Evolutionary conservation across 2,329 filamentous ascomycete genomes (phyloP).

Genomic region (Scedosporium minutisporum): DNA sequence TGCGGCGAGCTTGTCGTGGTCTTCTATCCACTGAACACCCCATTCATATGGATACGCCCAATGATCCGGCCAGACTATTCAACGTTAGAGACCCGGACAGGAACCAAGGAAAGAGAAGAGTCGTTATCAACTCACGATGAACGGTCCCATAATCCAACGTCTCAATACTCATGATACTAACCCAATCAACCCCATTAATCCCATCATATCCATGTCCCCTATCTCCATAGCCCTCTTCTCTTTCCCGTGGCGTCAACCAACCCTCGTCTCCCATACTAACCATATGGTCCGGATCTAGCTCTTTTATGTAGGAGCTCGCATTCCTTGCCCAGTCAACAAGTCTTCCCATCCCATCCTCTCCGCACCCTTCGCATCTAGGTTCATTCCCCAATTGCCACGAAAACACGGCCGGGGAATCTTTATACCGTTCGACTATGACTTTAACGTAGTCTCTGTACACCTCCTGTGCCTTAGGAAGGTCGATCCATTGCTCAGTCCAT

Average conservation of each 20-base stretch:
- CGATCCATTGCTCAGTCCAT: conserved; percentile 19
- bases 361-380: conserved; percentile 51
- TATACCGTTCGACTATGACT: conserved; percentile 35
- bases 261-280: conserved; percentile 52
- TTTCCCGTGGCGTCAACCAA: not conserved
- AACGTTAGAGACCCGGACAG: not conserved
- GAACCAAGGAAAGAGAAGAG: not conserved
- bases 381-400: conserved; percentile 45
- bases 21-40: conserved; percentile 3
- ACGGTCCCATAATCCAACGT: not conserved
- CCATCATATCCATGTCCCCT: not conserved
- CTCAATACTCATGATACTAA: not conserved
- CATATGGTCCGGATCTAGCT: conserved; percentile 49
- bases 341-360: conserved; percentile 41
- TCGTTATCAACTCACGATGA: not conserved
- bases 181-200: not conserved
- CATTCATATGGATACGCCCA: conserved; percentile 3
- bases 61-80: not conserved
- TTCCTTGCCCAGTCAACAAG: conserved; percentile 39
- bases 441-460: conserved; percentile 25
- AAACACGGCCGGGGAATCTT: conserved; percentile 34
- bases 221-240: not conserved
- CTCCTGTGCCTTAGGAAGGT: not conserved
- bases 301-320: conserved; percentile 52
- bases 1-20: not conserved